Base-by-base conservation (phyloP, 768 basidiomycete species). In the Royoungia palumana region DNA sequence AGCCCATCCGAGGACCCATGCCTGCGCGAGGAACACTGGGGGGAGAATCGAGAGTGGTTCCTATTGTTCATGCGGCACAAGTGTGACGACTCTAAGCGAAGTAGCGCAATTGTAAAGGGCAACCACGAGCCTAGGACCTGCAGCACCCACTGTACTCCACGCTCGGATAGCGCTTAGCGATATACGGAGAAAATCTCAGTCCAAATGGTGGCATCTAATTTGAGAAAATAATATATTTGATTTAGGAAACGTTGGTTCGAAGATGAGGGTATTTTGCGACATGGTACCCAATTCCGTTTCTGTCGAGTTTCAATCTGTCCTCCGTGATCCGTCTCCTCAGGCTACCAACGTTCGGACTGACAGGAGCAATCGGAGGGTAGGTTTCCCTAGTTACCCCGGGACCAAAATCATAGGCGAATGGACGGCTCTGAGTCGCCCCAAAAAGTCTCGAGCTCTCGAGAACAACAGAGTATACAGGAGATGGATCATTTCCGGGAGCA, bases 331-430 rank as follows among this genome's bases (percentile, higher is more conserved):
- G n/a, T 46, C 59, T 49, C 50, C 63, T n/a, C n/a, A n/a, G n/a
- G n/a, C n/a, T 50, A 21, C 51, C 35, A n/a, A 65, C 61, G 19
- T 70, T 64, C 20, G 64, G 64, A 28, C 47, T 42, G 36, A 47
- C 25, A 47, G 59, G 22, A 35, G 53, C 7, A 27, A 73, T 39
- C n/a, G 54, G 51, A 38, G 78, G 76, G 53, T 86, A 88, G 9
- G 85, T 85, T 40, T 74, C 71, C 27, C 66, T 62, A 2, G 67
- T 73, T 13, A 84, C 77, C 10, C 77, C 80, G 8, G 82, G 80
- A 8, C 87, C 87, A 57, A 93, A 91, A 65, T 92, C 89, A 44
- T 83, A 81, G 12, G 89, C 81, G 61, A 89, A 91, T 6, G 86
- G 79, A 37, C 89, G 70, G 54, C 80, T 82, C 61, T 91, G 82